Base-by-base conservation (phyloP, 2,329 filamentous ascomycete species). In the Chalara sp. region DNA sequence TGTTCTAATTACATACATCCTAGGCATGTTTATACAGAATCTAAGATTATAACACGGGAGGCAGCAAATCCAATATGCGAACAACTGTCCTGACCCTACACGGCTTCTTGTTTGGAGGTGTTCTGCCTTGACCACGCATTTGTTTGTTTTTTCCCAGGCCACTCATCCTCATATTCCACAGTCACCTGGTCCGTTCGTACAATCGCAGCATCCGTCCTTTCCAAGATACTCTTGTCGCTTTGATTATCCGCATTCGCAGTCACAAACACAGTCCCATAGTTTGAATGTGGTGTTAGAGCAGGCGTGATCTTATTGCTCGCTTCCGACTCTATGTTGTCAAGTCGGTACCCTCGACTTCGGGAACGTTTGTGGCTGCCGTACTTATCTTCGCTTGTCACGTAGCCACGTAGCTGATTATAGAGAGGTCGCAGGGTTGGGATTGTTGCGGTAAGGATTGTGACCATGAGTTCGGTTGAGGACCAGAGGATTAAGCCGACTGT, bases 401-500 rank as follows among this genome's bases (percentile, higher is more conserved):
- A 39, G 3, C 35, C 35, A n/a, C 35, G 35, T 2, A 39, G 8
- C n/a, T 39, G 37, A 33, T 49, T 51, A 44, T 56, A 63, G 2
- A 65, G 54, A 5, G 62, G 63, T 21, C 59, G 59, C n/a, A 63
- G 51, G 6, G 57, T 57, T 21, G 62, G 61, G 11, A 65, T 61
- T n/a, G 58, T 62, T 8, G 62, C 58, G 42, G 61, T 63, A 1
- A 66, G 57, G 11, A 67, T 67, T 6, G 65, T 63, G 28, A 57
- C 60, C 46, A 60, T 65, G 37, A 58, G 53, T 53, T 67, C 65
- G n/a, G 60, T 60, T 7, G 71, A 66, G 4, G 68, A 69, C 73
- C 73, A 75, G 50, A 76, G 70, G 8, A 72, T 75, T 1, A 79
- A 67, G 12, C 53, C 46, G 29, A 64, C 54, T 1, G 58, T 65